Evolutionary conservation across 371 early-diverging fungal species (phyloP).

Genomic region (Haplosporangium sp.): DNA sequence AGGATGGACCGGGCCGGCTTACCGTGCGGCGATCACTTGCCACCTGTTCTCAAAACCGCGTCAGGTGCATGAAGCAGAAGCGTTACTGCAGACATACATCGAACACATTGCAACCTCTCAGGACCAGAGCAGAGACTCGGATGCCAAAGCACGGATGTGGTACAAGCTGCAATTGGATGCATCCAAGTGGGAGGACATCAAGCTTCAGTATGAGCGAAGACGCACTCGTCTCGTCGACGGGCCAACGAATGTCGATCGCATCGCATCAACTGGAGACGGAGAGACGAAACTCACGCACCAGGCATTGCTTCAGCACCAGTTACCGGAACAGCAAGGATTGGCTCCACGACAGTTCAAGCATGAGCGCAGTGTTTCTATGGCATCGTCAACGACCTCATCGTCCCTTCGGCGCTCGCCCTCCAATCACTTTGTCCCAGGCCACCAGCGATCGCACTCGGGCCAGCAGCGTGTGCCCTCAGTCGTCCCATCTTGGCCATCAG

Average conservation of each 20-base stretch:
- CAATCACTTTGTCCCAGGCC: background rate
- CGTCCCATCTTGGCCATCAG: slow-evolving; percentile 40
- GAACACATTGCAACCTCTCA: background rate
- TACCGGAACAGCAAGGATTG: slow-evolving; percentile 23
- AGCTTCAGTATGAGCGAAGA: slow-evolving; percentile 34
- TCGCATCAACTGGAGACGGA: background rate
- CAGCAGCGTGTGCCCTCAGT: slow-evolving; percentile 27
- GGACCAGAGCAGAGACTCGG: slow-evolving; percentile 1
- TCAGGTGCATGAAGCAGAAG: slow-evolving; percentile 34
- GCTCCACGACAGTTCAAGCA: slow-evolving; percentile 17
- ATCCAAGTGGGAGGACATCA: slow-evolving; percentile 47
- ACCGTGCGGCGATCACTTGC: slow-evolving; percentile 37
- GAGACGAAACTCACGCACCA: slow-evolving; percentile 29
- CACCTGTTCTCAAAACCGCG: slow-evolving; percentile 35
- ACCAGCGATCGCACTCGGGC: slow-evolving; percentile 28
- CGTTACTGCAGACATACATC: slow-evolving; percentile 32
- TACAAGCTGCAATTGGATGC: slow-evolving; percentile 40
- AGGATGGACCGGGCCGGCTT: slow-evolving; percentile 25
- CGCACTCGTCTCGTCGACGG: slow-evolving; percentile 40
- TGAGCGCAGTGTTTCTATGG: slow-evolving; percentile 23
- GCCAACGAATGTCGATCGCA: slow-evolving; percentile 29
- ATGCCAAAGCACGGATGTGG: slow-evolving; percentile 31
- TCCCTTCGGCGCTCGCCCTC: slow-evolving; percentile 27
- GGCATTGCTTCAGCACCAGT: slow-evolving; percentile 29
- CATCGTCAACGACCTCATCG: slow-evolving; percentile 31